phyloP scores from a whole-genome alignment of 2,329 filamentous ascomycete genomes.

The Bipolaris sorokiniana region DNA sequence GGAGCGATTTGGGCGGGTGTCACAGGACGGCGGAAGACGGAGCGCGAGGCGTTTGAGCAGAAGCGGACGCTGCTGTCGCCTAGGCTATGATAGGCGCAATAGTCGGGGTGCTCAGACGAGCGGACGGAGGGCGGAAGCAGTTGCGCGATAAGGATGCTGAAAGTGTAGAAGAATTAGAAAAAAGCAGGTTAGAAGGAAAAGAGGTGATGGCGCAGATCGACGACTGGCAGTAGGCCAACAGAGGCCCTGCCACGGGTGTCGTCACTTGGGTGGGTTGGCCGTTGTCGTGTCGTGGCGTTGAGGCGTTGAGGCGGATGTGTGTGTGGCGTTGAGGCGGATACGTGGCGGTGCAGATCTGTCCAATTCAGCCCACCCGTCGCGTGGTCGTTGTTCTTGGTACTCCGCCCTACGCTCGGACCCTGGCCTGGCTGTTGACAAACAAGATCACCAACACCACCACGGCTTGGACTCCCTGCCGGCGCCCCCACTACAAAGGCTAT shows the following conservation, averaged over 20 bases:
- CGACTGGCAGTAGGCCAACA: background rate
- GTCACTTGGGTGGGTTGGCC: background rate
- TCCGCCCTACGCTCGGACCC: slow-evolving; percentile 1
- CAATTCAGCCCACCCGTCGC: background rate
- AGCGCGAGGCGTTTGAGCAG: slow-evolving; percentile 29
- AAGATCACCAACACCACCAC: slow-evolving; percentile 5
- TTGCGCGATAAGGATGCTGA: background rate
- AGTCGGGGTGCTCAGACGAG: background rate
- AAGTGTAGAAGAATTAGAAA: background rate
- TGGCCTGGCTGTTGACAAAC: slow-evolving; percentile 33
- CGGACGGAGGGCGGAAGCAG: background rate
- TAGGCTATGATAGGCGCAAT: slow-evolving; percentile 1
- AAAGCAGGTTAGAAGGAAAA: background rate
- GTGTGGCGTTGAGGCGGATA: background rate
- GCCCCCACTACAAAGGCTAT: slow-evolving; percentile 14
- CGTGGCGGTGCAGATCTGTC: background rate
- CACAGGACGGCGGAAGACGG: slow-evolving; percentile 21
- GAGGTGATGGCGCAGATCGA: background rate
- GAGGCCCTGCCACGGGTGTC: background rate
- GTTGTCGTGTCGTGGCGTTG: no score
- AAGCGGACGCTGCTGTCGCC: background rate
- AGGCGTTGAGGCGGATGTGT: background rate
- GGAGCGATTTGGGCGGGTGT: slow-evolving; percentile 14
- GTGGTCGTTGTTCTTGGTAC: background rate
- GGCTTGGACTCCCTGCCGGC: background rate